Evolutionary conservation across 1,139 yeast species (phyloP).

Genomic region (Saccharomyces hybrid): DNA sequence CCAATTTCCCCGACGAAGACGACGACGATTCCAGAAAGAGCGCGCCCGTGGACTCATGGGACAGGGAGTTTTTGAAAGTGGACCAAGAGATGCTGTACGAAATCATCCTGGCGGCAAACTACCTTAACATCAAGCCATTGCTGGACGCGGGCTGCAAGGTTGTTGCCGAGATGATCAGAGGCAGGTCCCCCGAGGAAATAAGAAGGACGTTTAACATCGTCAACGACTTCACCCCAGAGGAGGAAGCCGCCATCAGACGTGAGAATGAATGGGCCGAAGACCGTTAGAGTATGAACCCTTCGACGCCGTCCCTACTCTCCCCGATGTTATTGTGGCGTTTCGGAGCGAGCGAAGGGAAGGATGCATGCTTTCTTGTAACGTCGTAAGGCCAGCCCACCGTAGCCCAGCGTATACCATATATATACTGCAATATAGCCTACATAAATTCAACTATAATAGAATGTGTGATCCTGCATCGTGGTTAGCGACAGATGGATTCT

Average conservation of each 20-base stretch:
- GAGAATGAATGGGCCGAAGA: constrained; percentile 99
- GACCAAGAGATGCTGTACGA: constrained; percentile 99
- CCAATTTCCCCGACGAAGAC: constrained; percentile 68
- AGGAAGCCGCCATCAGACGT: constrained; percentile 94
- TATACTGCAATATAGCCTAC: background rate
- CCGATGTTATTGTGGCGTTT: background rate
- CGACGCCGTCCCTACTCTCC: background rate
- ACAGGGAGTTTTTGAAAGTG: constrained; percentile 86
- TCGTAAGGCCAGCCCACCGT: background rate
- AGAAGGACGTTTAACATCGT: constrained; percentile 93
- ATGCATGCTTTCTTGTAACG: background rate
- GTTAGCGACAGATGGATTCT: background rate
- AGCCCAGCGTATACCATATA: background rate
- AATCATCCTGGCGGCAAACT: constrained; percentile 92
- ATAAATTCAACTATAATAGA: background rate
- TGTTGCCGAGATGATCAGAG: constrained; percentile 96
- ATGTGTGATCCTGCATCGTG: background rate
- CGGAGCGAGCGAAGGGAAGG: background rate
- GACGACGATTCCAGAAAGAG: constrained; percentile 77
- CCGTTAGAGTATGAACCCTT: constrained; percentile 39
- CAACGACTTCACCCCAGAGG: constrained; percentile 95
- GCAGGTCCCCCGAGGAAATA: constrained; percentile 93
- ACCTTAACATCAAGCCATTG: constrained; percentile 85
- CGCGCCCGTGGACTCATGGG: constrained; percentile 93
- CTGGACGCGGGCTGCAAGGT: constrained; percentile 95